Base-by-base conservation (phyloP, 805 yeast genomes). In the Metschnikowia henanensis region DNA sequence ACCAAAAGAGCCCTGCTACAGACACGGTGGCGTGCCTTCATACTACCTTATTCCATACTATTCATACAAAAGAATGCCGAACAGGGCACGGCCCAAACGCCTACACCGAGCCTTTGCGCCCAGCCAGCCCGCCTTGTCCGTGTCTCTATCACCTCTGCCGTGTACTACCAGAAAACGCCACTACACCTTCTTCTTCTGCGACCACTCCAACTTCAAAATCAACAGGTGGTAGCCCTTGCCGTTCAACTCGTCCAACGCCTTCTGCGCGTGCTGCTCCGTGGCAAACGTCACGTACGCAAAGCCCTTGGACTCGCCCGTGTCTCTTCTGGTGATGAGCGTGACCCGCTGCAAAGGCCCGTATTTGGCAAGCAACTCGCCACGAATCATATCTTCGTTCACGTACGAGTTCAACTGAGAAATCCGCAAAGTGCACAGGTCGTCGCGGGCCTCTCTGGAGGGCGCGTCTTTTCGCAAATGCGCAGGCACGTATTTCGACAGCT, bases 281-380 rank as follows among this genome's bases (percentile, higher is more conserved):
- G 76, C 79, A 65, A 87, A 87, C 48, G 92, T 84, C 53, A 91
- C 95, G 67, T 88, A 94, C 5, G 98, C 98, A 67, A 92, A 82
- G 61, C 99, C 99, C 72, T 89, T 86, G 35, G 96, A 87, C 67
- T 84, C 84, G 53, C 96, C 94, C 21, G 98, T 94, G 58, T 87
- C 96, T 72, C 89, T 85, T 72, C 90, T 87, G 73, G 87, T 86
- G 47, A 90, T 90, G 46, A 94, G 76, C 51, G 85, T 84, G 54
- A 86, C 87, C 71, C 96, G 85, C 59, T 79, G 80, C 54, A 79
- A 72, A 47, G 72, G 80, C 58, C 81, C 95, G 73, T 74, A 84
- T 64, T 72, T 79, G 51, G 75, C 79, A 58, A 84, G 76, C 58
- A 94, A 79, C 62, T 84, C 84, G 56, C 71, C 72, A 60, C 91